Conservation (phyloP, 1,284 basidiomycete species). For the Ustilago nuda region DNA sequence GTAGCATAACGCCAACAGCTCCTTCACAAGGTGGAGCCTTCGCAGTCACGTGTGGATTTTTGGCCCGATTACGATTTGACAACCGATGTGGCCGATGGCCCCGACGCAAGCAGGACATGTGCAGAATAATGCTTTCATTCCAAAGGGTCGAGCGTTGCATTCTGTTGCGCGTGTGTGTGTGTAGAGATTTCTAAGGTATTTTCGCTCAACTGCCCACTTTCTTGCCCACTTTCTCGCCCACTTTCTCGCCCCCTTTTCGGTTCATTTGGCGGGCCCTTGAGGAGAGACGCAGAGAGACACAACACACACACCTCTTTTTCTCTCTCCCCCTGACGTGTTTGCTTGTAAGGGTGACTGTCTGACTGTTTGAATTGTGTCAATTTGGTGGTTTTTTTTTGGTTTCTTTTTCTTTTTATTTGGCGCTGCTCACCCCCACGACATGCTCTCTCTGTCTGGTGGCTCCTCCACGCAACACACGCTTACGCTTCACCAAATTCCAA, state of each 20-base stretch:
- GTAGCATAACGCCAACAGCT: conserved; percentile 7
- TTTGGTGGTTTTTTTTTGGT: neutral
- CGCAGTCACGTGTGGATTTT: conserved; percentile 7
- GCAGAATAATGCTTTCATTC: conserved; percentile 2
- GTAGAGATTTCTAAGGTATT: neutral
- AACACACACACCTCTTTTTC: neutral
- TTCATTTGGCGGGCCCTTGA: neutral
- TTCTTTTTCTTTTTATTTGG: too few species aligned
- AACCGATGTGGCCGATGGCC: conserved; percentile 3
- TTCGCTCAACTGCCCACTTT: conserved; percentile 2
- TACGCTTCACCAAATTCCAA: conserved; percentile 5
- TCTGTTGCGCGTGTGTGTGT: neutral
- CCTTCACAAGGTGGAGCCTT: conserved; percentile 10
- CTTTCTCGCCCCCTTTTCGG: neutral
- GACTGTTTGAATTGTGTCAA: neutral
- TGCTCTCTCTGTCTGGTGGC: neutral
- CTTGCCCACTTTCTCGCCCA: conserved; percentile 3
- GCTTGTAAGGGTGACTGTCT: neutral
- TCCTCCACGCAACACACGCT: conserved; percentile 5
- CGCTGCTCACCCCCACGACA: conserved; percentile 15
- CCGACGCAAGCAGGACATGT: neutral
- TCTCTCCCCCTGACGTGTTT: neutral
- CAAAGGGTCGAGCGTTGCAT: neutral
- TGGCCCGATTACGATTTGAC: neutral
- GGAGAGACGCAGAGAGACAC: neutral